Evolutionary conservation across 306 rosid species (phyloP), one percentile per base, ranked within the genome.

Genomic region (Begonia masoniana): DNA sequence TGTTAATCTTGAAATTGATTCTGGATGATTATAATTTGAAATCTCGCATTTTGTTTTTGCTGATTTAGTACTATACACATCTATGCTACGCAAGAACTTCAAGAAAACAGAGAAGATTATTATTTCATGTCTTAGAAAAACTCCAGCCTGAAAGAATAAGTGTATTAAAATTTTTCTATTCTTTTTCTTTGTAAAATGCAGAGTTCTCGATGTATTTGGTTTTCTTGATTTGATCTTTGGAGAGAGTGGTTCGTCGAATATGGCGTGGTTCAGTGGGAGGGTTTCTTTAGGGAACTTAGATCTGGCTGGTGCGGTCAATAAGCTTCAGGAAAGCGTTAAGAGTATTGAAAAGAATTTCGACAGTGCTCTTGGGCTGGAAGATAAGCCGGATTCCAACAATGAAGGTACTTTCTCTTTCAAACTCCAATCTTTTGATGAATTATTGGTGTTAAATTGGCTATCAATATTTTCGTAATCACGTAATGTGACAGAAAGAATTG

Each of bases 301-400:
- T 81, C 74, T 92, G 68, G 85, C 99, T 48, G 99, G 99, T 35
- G 96, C 96, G 8, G 99, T 92, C 19, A 92, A 92, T 67, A 92
- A 92, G 85, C 81, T 92, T 58, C 99, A 92, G 66, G 99, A 92
- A 82, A 92, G 99, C 71, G 99, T 92, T 16, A 92, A 92, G 82
- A 92, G 56, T 69, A 92, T 92, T 21, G 99, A 92, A 79, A 92
- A 81, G 88, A 92, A 92, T 72, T 92, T 92, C 41, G 99, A 92
- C 65, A 72, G 43, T 26, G 99, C 99, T 60, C 95, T 92, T 11
- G 96, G 99, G 7, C 77, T 81, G 6, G 99, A 92, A 56, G 99
- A 73, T 60, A 71, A 67, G 63, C 59, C 74, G 10, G 88, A 91
- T 45, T 83, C 93, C 75, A 77, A 77, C 76, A 62, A 46, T 67